Evolutionary conservation across 192 early-diverging fungal genomes (phyloP), one percentile per base, ranked within the genome.

Genomic region (Entomortierella parvispora): DNA sequence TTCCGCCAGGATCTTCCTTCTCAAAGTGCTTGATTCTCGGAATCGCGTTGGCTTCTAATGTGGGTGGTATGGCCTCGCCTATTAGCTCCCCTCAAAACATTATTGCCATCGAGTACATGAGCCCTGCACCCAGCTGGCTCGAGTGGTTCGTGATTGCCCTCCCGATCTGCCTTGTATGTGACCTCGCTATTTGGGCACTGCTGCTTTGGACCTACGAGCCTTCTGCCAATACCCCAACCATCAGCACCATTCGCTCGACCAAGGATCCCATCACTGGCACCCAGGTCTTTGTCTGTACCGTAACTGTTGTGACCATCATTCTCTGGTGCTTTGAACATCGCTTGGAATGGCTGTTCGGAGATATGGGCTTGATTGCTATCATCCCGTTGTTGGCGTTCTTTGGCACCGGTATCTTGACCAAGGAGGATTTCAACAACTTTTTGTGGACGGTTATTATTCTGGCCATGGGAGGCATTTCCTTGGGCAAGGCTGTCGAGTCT

Each of bases 61-160:
- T 99, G 22, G 97, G 97, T 51, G 97, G 97, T 29, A 99, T 99
- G 97, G 93, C 97, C 3, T 95, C 94, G 20, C 97, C 97, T 14
- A 99, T 99, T 65, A 90, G 94, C 18, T 95, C 94, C 17, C 97
- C 97, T n/a, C 97, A 99, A 70, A 99, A 99, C 83, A 94, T 95
- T 58, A 93, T 99, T 63, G 95, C 97, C 9, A 94, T 99, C 60
- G 88, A 91, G 59, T 95, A 90, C 59, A 99, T 99, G 95, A 76
- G 86, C 26, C 97, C 95, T 14, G 64, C 89, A 6, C 94, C 95
- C 1, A 89, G 92, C 37, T 99, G 97, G 97, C 76, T 84, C 28
- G 86, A 97, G 78, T 99, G 96, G 94, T 96, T 97, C 71, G 71
- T 86, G 4, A 87, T 99, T 32, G 86, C 95, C 0, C 81, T 99